These are phyloP conservation scores for Verticillium longisporum DNA, from an alignment of 2,329 filamentous ascomycete genomes.

Conservation along the genomic window DNA sequence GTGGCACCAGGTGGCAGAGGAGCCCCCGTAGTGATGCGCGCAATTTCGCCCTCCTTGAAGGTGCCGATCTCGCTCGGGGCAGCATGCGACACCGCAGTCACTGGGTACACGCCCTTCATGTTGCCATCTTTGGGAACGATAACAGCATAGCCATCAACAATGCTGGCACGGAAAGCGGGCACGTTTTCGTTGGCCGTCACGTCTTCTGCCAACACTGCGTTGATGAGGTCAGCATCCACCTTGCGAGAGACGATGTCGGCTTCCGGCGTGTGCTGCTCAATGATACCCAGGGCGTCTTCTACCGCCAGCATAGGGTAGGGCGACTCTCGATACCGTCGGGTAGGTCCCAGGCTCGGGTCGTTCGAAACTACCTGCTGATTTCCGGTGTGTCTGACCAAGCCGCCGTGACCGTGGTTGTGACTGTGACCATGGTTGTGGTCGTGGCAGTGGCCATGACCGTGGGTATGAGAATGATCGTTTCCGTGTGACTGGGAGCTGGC, in stretches of 20 bases:
- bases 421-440: conserved; percentile 49
- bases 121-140: conserved; percentile 56
- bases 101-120: conserved; percentile 76
- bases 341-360: conserved; percentile 53
- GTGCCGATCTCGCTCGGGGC: conserved; percentile 60
- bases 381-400: conserved; percentile 66
- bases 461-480: conserved; percentile 46
- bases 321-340: conserved; percentile 71
- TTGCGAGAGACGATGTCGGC: conserved; percentile 49
- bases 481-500: conserved; percentile 21
- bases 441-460: conserved; percentile 41
- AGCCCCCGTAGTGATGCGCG: conserved; percentile 90
- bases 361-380: conserved; percentile 45
- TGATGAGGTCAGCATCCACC: conserved; percentile 62
- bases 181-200: conserved; percentile 76
- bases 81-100: conserved; percentile 81
- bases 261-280: conserved; percentile 65
- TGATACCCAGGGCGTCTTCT: conserved; percentile 67
- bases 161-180: conserved; percentile 89
- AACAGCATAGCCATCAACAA: conserved; percentile 93
- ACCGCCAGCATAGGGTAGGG: conserved; percentile 92
- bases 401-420: conserved; percentile 56
- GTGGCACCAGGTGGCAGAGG: conserved; percentile 84
- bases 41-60: conserved; percentile 68
- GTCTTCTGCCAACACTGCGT: conserved; percentile 75